Evolutionary conservation across 2,329 filamentous ascomycete species (phyloP), one percentile per base, ranked within the genome.

Genomic region (Cordyceps fumosorosea): DNA sequence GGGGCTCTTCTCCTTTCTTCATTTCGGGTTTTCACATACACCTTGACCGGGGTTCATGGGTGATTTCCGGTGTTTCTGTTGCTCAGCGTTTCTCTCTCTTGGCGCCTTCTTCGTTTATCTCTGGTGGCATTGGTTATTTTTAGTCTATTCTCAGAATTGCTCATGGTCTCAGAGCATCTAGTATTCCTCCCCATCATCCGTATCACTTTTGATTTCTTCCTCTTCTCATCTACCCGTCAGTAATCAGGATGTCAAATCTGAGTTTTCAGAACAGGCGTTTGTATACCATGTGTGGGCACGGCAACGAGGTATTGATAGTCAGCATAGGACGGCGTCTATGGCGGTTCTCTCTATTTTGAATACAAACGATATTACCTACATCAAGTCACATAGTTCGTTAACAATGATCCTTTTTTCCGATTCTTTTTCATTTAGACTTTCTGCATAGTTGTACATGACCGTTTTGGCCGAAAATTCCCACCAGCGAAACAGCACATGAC

Each of bases 391-490:
- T 11, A 4, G 14, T n/a, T 29, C 12, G 6, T 8, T n/a, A 24
- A 29, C 4, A 2, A 29, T 34, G 24, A 6, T 45, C 16, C 1
- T 6, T 32, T 20, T 45, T 34, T 44, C 12, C 22, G 18, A 56
- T 47, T 32, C 8, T 7, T 45, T 6, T 45, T 3, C 20, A 20
- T 14, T 45, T 59, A 45, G 29, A 26, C 34, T 40, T n/a, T 6
- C 20, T 47, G 42, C 42, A 48, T 55, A 48, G 54, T 55, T 24
- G 48, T 60, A 60, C 57, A 60, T 34, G 57, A 18, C 57, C 10
- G n/a, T 47, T n/a, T 34, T 22, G 6, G 47, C 32, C 47, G n/a
- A 20, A 47, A 42, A 56, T 29, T 51, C 8, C 47, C 56, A 48
- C n/a, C 32, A 11, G 42, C 55, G 48, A 32, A 26, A 50, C 44